Evolutionary conservation across 805 yeast genomes (phyloP).

Genomic region (Zygotorulaspora florentina): DNA sequence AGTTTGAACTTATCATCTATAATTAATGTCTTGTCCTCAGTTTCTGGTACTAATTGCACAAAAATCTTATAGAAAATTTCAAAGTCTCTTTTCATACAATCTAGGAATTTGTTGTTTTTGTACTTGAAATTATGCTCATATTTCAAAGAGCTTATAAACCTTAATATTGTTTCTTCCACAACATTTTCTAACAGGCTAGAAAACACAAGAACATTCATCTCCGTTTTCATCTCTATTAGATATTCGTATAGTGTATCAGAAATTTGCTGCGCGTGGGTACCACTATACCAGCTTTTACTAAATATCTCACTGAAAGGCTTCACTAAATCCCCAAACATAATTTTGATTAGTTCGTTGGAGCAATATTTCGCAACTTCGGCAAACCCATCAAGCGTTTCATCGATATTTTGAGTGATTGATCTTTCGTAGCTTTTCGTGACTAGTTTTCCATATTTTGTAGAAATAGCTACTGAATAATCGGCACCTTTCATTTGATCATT

Average conservation of each 20-base stretch:
- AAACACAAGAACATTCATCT: conserved; percentile 50
- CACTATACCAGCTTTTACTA: conserved; percentile 64
- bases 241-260: conserved; percentile 74
- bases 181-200: conserved; percentile 51
- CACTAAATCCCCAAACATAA: conserved; percentile 68
- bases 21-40: conserved; percentile 30
- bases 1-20: conserved; percentile 51
- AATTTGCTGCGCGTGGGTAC: conserved; percentile 55
- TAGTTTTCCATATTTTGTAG: conserved; percentile 58
- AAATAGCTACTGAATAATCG: conserved; percentile 64
- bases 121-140: conserved; percentile 40
- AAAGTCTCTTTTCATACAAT: conserved; percentile 58
- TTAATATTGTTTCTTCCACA: conserved; percentile 47
- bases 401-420: conserved; percentile 54
- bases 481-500: conserved; percentile 78
- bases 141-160: conserved; percentile 47
- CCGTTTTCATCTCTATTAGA: conserved; percentile 55
- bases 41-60: conserved; percentile 40
- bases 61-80: conserved; percentile 52
- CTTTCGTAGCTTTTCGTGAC: conserved; percentile 61
- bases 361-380: conserved; percentile 69
- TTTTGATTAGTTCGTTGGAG: conserved; percentile 49
- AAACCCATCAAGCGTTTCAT: conserved; percentile 70
- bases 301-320: conserved; percentile 60
- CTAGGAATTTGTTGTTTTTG: conserved; percentile 43